Conservation (phyloP, 805 yeast genomes). For the Metschnikowia lachancei region DNA sequence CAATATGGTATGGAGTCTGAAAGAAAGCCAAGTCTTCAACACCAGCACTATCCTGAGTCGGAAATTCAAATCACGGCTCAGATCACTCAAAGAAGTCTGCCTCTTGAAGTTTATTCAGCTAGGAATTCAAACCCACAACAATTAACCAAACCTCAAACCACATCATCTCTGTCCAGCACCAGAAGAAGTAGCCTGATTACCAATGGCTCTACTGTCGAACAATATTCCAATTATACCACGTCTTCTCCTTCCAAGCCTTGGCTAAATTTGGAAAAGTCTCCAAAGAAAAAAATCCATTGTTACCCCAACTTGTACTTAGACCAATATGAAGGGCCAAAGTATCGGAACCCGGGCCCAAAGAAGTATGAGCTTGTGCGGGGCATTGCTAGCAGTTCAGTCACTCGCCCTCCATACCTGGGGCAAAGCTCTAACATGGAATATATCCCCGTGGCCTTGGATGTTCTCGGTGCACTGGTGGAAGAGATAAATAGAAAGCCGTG, state of each 20-base stretch:
- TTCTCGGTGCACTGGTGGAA: conserved; percentile 44
- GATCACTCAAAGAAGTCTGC: conserved; percentile 2
- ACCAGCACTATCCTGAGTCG: not conserved
- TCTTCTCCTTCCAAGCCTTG: conserved; percentile 4
- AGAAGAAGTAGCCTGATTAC: conserved; percentile 10
- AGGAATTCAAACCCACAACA: not conserved
- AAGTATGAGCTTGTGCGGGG: conserved; percentile 52
- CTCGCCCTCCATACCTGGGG: conserved; percentile 51
- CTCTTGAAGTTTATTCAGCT: not conserved
- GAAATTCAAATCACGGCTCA: not conserved
- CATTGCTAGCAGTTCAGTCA: conserved; percentile 52
- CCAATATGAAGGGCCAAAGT: conserved; percentile 6
- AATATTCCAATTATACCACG: conserved; percentile 8
- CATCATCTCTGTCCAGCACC: conserved; percentile 6
- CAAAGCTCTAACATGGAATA: conserved; percentile 25
- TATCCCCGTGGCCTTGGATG: conserved; percentile 49
- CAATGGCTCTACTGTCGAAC: conserved; percentile 2
- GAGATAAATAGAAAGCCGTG: conserved; percentile 53
- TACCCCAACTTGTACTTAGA: conserved; percentile 5
- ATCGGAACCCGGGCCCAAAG: conserved; percentile 1
- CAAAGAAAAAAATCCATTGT: not conserved
- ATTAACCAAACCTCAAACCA: not conserved
- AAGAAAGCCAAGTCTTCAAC: not conserved
- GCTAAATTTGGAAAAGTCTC: not conserved
- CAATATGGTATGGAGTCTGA: not conserved